Evolutionary conservation across 306 rosid species (phyloP).

Genomic region (Morella rubra): DNA sequence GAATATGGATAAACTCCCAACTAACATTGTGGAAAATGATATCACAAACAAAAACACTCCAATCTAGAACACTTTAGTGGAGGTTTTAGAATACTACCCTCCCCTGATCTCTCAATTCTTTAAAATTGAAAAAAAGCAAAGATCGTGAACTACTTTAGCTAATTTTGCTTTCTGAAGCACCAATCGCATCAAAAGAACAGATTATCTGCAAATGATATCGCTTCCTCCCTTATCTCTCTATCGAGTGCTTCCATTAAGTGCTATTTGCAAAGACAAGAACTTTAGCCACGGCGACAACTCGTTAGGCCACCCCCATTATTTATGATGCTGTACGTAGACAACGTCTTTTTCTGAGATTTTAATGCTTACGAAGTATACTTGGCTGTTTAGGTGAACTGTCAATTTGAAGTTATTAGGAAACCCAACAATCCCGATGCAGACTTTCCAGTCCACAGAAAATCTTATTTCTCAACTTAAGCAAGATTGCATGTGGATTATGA

Average conservation of each 20-base stretch:
- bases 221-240: conserved; percentile 13
- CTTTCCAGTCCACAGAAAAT: too few relatives aligned
- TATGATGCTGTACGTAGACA: too few relatives aligned
- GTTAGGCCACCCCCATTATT: too few relatives aligned
- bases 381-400: too few relatives aligned
- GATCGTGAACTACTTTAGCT: background rate
- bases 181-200: conserved; percentile 11
- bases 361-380: too few relatives aligned
- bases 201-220: conserved; percentile 29
- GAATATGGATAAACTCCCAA: conserved; percentile 24
- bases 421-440: too few relatives aligned
- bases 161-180: background rate
- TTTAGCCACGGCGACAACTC: background rate
- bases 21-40: conserved; percentile 2
- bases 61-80: conserved; percentile 22
- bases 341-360: too few relatives aligned
- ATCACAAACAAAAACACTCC: conserved; percentile 22
- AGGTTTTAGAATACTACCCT: conserved; percentile 21
- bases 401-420: too few relatives aligned
- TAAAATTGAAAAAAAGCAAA: background rate
- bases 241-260: background rate
- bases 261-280: background rate
- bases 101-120: background rate
- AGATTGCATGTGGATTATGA: too few relatives aligned
- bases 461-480: too few relatives aligned